Conservation (phyloP, 768 basidiomycete species). For the Boletellus ananiceps region DNA sequence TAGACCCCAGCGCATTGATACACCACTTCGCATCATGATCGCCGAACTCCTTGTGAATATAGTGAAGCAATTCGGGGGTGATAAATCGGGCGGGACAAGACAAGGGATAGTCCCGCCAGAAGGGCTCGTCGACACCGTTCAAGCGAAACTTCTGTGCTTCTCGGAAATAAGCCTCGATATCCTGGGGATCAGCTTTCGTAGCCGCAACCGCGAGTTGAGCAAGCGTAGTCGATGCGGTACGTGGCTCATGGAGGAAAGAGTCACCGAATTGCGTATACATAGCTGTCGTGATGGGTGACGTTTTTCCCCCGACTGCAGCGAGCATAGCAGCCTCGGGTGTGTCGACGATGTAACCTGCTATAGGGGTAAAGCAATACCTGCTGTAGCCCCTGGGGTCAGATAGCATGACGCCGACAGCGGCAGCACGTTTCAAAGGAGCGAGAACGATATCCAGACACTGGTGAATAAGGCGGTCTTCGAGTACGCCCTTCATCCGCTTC, state of each 20-base stretch:
- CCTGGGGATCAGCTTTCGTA: no score
- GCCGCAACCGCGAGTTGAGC: conserved; percentile 26
- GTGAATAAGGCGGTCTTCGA: neutral
- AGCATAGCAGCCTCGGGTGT: conserved; percentile 29
- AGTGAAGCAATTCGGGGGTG: no score
- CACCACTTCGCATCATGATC: neutral
- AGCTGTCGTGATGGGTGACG: conserved; percentile 32
- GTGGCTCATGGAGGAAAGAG: conserved; percentile 29
- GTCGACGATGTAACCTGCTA: conserved; percentile 16
- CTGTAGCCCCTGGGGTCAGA: neutral
- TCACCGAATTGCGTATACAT: conserved; percentile 31
- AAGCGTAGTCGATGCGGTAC: conserved; percentile 36
- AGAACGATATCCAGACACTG: neutral
- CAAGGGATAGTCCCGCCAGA: no score
- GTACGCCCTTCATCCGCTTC: neutral
- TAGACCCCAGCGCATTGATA: neutral
- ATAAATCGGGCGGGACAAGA: no score
- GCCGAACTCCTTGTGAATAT: no score
- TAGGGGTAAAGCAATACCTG: neutral
- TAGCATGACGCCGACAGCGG: neutral
- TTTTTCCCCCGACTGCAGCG: conserved; percentile 27
- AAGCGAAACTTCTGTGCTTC: no score
- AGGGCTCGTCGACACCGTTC: no score
- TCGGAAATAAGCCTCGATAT: no score
- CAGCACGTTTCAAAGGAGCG: neutral